Evolutionary conservation across 1,284 basidiomycete genomes (phyloP).

Genomic region (Wallemia mellicola): DNA sequence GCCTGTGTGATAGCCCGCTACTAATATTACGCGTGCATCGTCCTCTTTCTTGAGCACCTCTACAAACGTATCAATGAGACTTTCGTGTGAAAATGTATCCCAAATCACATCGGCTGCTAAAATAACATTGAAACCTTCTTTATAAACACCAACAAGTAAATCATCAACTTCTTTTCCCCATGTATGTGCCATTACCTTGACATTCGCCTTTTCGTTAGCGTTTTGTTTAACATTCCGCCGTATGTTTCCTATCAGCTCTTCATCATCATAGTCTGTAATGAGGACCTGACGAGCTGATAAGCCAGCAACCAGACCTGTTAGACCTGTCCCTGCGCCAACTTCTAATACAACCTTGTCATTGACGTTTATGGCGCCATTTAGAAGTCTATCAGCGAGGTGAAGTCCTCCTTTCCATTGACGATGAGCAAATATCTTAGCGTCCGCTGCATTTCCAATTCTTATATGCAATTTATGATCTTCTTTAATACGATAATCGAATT

Average conservation of each 20-base stretch:
- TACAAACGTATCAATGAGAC: not conserved
- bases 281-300: not conserved
- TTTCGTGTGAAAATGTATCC: not conserved
- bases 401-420: not conserved
- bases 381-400: not conserved
- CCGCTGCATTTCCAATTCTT: too few species aligned
- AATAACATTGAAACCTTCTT: not conserved
- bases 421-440: not conserved
- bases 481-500: too few species aligned
- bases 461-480: too few species aligned
- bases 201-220: not conserved
- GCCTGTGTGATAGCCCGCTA: not conserved
- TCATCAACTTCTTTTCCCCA: constrained; percentile 26
- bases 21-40: not conserved
- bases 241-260: not conserved
- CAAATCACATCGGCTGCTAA: not conserved
- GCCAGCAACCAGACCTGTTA: not conserved
- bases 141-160: constrained; percentile 25
- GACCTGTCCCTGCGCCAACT: not conserved
- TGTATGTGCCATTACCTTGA: not conserved
- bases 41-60: not conserved
- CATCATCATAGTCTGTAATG: not conserved
- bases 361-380: not conserved
- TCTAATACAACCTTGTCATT: not conserved
- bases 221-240: not conserved